Base-by-base conservation (phyloP, 768 basidiomycete genomes). In the Xerocomellus dryophilus region DNA sequence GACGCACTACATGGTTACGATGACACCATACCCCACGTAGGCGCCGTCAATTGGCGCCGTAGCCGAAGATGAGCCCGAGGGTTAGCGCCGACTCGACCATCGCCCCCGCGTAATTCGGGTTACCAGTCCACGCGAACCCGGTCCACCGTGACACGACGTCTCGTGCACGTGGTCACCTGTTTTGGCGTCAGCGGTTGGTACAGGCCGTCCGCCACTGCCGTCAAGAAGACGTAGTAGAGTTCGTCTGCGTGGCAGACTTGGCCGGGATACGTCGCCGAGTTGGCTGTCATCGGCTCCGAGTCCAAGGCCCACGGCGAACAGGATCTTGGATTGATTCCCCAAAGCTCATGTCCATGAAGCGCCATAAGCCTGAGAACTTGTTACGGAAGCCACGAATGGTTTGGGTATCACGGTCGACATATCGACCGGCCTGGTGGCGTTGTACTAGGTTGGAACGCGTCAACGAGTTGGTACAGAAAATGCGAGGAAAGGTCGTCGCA, bases 211-310 rank as follows among this genome's bases (percentile, higher is more conserved):
- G 42, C 53, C 25, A 51, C 61, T 2, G 61, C 57, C 14, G 49
- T 59, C 15, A 41, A 49, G 23, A 25, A 25, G 12, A 52, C 57
- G 20, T 27, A 54, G 18, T 62, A 51, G 25, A 62, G 51, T 12
- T 51, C 52, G 11, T 62, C 45, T 6, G 40, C 52, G 15, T 51
- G 61, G 12, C 61, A 59, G 18, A 45, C 59, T 34, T 56, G 59
- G 17, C 50, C 46, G 4, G 31, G 45, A 29, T 59, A 61, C 1
- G 48, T 60, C 8, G 15, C 12, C 2, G 47, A 43, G 11, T 51
- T 48, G 17, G 48, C 36, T 9, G 47, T 62, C 42, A 56, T 39
- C 2, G 53, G 51, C n/a, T n/a, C n/a, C n/a, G n/a, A n/a, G 23
- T 41, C 42, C 58, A 9, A 49, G 49, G 11, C 52, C 38, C 9